phyloP scores from a whole-genome alignment of 192 early-diverging fungal genomes.

The Coemansia sp. region DNA sequence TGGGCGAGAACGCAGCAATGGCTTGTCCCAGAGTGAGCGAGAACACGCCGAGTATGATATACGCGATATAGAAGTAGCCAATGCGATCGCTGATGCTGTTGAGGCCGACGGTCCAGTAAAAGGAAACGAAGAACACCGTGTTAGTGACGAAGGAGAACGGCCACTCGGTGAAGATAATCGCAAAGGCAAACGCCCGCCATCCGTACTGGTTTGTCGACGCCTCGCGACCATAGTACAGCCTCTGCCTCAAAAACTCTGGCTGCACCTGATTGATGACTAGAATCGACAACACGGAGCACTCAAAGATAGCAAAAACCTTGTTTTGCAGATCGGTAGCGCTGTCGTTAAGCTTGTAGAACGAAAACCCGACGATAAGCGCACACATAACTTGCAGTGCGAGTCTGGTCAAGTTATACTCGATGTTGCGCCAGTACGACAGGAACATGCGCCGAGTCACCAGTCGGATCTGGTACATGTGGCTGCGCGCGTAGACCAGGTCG shows the following conservation, averaged over 20 bases:
- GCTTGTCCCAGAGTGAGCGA: conserved; percentile 58
- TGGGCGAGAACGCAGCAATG: conserved; percentile 57
- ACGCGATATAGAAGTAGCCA: conserved; percentile 62
- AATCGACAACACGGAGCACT: conserved; percentile 55
- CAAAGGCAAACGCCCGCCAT: conserved; percentile 61
- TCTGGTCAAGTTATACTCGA: conserved; percentile 70
- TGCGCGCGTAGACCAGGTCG: conserved; percentile 29
- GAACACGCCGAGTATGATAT: conserved; percentile 55
- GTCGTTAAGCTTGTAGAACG: conserved; percentile 63
- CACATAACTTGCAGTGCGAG: conserved; percentile 55
- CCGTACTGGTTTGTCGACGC: conserved; percentile 63
- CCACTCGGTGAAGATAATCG: conserved; percentile 60
- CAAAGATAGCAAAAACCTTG: conserved; percentile 59
- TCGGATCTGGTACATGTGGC: conserved; percentile 50
- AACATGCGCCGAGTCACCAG: conserved; percentile 68
- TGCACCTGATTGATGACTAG: conserved; percentile 62
- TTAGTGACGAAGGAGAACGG: conserved; percentile 60
- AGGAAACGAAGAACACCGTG: conserved; percentile 56
- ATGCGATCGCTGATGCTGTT: conserved; percentile 48
- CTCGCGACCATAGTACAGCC: conserved; percentile 62
- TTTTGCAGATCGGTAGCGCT: conserved; percentile 58
- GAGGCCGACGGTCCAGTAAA: conserved; percentile 65
- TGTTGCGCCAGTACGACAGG: conserved; percentile 65
- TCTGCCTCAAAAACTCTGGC: conserved; percentile 63
- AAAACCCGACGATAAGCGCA: conserved; percentile 66